Evolutionary conservation across 2,329 filamentous ascomycete genomes (phyloP).

Genomic region (Epichloe scottii): DNA sequence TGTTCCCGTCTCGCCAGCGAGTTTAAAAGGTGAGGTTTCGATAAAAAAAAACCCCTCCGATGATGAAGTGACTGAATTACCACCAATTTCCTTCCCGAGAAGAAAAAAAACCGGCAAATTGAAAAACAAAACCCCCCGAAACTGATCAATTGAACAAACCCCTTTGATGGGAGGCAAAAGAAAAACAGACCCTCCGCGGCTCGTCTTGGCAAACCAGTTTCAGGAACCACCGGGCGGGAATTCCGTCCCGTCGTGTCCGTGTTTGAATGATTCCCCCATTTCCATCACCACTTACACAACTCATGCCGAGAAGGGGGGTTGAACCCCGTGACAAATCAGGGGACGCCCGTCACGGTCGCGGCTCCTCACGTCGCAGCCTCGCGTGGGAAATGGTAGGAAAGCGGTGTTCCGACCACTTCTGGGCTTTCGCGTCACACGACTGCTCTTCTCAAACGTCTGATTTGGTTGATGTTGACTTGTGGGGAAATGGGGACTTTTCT

Average conservation of each 20-base stretch:
- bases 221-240: background rate
- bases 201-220: background rate
- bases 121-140: background rate
- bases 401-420: background rate
- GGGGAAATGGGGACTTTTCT: background rate
- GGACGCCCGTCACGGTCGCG: no score
- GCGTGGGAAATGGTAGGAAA: no score
- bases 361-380: background rate
- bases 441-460: background rate
- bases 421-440: background rate
- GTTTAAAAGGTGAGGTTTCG: background rate
- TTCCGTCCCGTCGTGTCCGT: no score
- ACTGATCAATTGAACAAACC: background rate
- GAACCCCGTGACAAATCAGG: no score
- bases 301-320: no score
- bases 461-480: background rate
- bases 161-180: no score
- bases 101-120: background rate
- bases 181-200: no score
- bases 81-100: no score
- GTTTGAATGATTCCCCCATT: no score
- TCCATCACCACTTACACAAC: no score
- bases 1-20: constrained; percentile 1
- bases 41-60: background rate
- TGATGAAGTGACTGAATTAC: no score